Base-by-base conservation (phyloP, 2,329 filamentous ascomycete genomes). In the Claviceps sorghi region DNA sequence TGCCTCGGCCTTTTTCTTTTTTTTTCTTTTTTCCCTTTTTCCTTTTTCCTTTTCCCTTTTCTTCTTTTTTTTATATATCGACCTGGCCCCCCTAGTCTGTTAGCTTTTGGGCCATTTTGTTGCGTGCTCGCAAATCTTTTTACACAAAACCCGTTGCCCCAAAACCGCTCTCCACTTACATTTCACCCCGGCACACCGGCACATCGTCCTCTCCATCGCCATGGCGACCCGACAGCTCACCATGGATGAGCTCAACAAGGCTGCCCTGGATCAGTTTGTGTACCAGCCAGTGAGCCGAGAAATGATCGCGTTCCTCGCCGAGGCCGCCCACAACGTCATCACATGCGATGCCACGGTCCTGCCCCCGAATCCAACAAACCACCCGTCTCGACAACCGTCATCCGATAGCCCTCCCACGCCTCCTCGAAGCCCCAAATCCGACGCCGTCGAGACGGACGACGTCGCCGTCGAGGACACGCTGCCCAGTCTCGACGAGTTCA, bases 401-500 rank as follows among this genome's bases (percentile, higher is more conserved):
- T 50, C 52, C 21, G 63, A 65, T 53, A 66, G 64, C 13, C 69
- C 73, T 50, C 71, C 73, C 45, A 74, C 78, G 19, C 77, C 78
- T 22, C 75, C 78, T 13, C 65, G 69, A 61, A 74, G 73, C 47
- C 75, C 69, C 55, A 70, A 68, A 53, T 75, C 75, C 65, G 58
- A 71, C 64, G 58, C 74, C 63, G 67, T 75, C 3, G 36, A 38
- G 1, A 38, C 7, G 15, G 67, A 70, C 64, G n/a, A n/a, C n/a
- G n/a, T n/a, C 26, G 26, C 26, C 54, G 71, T 72, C 52, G 74
- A 79, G 59, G 71, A 69, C 55, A 65, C 71, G 52, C 75, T 98
- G 34, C 93, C 93, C 3, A 83, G 86, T 0, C 74, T 97, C 38
- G 88, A 95, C 68, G 79, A 83, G 54, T 98, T 97, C 76, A 97